phyloP scores from a whole-genome alignment of 83 land plant species.

The Picea abies region DNA sequence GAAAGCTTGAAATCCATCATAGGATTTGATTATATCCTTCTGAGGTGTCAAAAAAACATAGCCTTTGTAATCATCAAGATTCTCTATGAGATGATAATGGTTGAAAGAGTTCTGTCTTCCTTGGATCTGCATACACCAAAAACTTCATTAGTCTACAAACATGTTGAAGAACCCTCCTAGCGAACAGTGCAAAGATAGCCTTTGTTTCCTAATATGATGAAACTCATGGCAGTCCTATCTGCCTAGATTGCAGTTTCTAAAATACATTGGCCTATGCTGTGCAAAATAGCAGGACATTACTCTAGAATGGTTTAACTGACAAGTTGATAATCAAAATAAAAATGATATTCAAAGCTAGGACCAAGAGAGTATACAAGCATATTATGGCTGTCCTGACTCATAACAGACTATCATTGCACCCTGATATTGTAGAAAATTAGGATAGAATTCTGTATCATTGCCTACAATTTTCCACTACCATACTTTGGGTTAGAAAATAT shows the following conservation, averaged over 20 bases:
- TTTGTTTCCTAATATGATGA: background rate
- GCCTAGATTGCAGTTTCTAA: background rate
- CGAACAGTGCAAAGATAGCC: background rate
- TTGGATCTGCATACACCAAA: constrained; percentile 41
- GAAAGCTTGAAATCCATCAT: constrained; percentile 22
- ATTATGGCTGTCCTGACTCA: no score
- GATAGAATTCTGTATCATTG: no score
- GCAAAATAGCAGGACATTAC: background rate
- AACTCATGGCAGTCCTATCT: background rate
- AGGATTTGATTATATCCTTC: constrained; percentile 17
- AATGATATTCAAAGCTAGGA: no score
- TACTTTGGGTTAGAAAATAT: no score
- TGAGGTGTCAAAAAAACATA: constrained; percentile 23
- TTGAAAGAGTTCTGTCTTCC: constrained; percentile 29
- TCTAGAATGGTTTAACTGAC: background rate
- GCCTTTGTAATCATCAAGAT: constrained; percentile 43
- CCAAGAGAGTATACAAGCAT: no score
- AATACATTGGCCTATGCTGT: background rate
- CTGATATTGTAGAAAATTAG: no score
- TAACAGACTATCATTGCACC: no score
- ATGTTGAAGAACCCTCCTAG: background rate
- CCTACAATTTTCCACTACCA: no score
- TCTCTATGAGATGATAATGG: constrained; percentile 60
- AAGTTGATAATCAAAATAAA: no score
- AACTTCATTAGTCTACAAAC: background rate